Base-by-base conservation (phyloP, 257 asterid genomes). In the Solanum lignicaule region DNA sequence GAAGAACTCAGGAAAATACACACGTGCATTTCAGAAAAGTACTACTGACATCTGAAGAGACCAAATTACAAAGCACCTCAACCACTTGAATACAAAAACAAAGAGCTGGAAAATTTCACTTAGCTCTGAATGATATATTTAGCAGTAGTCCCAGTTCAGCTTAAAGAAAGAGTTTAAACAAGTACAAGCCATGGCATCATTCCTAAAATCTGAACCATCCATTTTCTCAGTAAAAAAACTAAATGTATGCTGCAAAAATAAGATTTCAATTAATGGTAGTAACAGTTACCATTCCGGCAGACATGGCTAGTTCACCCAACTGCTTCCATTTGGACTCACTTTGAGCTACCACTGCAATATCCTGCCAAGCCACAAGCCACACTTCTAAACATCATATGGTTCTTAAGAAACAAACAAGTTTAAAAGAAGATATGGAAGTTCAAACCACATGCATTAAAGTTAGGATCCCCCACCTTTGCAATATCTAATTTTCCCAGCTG, bases 291-390 rank as follows among this genome's bases (percentile, higher is more conserved):
- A 90, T 94, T 91, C 98, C 99, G 31, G 92, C 85, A 90, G 99
- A 96, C 98, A 96, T 91, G 58, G 99, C 98, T 89, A 96, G 93
- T 91, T 94, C 98, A 78, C 99, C 99, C 98, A 96, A 90, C 89
- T 95, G 99, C 93, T 94, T 96, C 99, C 99, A 96, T 87, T 96
- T 96, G 72, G 95, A 91, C 91, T 96, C 98, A 31, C 96, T 96
- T 83, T 93, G 95, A 60, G 95, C 98, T 38, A 90, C 92, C 66
- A 90, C 39, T 4, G 99, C 99, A 83, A 96, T 96, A 92, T 95
- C 98, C 99, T 96, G 92, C 83, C 87, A 86, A 88, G 83, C 48
- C 78, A 78, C 89, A 90, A 58, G 38, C 65, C 71, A 69, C 75
- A 71, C 85, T 33, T 83, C 69, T 48, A 39, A 79, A 55, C 25